Evolutionary conservation across 768 basidiomycete genomes (phyloP).

Genomic region (Lanmaoa pseudosensibilis): DNA sequence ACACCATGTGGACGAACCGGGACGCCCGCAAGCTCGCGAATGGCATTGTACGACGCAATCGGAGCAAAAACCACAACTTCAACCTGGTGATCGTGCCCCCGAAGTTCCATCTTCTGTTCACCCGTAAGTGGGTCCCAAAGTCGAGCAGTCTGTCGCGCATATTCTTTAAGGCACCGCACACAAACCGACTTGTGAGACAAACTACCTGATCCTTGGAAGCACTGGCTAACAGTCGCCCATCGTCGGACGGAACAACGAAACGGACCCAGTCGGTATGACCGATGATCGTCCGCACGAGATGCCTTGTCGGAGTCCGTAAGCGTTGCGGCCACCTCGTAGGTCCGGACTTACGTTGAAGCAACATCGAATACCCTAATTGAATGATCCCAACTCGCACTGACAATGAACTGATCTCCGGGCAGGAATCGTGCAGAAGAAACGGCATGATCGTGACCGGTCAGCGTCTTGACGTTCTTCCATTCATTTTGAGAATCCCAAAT

Average conservation of each 20-base stretch:
- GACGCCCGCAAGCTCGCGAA: slow-evolving; percentile 74
- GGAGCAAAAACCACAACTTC: slow-evolving; percentile 84
- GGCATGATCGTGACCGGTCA: slow-evolving; percentile 89
- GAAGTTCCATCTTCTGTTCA: slow-evolving; percentile 76
- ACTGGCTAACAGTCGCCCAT: slow-evolving; percentile 74
- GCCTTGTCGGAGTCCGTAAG: slow-evolving; percentile 41
- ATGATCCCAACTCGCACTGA: slow-evolving; percentile 85
- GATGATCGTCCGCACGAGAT: slow-evolving; percentile 70
- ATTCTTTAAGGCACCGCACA: not conserved
- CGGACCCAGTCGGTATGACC: slow-evolving; percentile 90
- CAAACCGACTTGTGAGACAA: not conserved
- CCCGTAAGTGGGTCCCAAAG: slow-evolving; percentile 74
- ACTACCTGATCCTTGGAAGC: slow-evolving; percentile 87
- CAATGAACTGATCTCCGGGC: slow-evolving; percentile 78
- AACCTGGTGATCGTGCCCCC: slow-evolving; percentile 86
- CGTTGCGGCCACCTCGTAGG: not conserved
- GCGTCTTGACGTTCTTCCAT: slow-evolving; percentile 85
- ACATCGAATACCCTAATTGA: slow-evolving; percentile 88
- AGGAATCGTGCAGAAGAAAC: slow-evolving; percentile 85
- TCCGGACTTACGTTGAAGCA: slow-evolving; percentile 66
- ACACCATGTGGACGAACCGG: slow-evolving; percentile 46
- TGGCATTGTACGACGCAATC: slow-evolving; percentile 66
- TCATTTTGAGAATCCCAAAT: slow-evolving; percentile 90
- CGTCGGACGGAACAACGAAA: slow-evolving; percentile 59
- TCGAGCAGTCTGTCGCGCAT: slow-evolving; percentile 59